Evolutionary conservation across 129 eudicot species (phyloP).

Genomic region (Cynara cardunculus): DNA sequence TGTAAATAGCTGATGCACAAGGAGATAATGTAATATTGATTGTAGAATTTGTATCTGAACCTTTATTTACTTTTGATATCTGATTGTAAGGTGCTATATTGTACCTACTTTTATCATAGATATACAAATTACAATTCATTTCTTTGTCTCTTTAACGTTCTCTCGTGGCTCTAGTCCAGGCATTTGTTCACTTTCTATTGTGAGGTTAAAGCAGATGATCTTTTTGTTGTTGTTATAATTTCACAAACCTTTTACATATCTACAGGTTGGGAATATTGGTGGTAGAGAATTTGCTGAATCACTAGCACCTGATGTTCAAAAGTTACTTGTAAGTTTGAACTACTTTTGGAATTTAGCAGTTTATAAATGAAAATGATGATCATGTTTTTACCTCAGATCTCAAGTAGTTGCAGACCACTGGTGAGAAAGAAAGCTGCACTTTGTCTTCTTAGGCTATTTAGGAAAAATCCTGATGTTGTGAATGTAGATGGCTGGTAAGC

Average conservation of each 20-base stretch:
- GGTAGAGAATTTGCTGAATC: slow-evolving; percentile 98
- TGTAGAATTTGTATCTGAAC: not conserved
- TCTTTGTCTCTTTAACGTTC: not conserved
- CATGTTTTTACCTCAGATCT: slow-evolving; percentile 49
- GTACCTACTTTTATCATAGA: not conserved
- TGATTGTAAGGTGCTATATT: not conserved
- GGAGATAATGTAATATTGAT: not conserved
- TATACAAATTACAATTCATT: not conserved
- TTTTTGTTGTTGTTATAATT: not conserved
- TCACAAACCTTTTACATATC: not conserved
- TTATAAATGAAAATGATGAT: slow-evolving; percentile 22
- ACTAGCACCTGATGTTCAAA: slow-evolving; percentile 97
- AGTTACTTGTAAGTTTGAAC: slow-evolving; percentile 73
- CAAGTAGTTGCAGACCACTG: slow-evolving; percentile 95
- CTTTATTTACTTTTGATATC: not conserved
- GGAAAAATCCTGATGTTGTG: slow-evolving; percentile 94
- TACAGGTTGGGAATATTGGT: slow-evolving; percentile 96
- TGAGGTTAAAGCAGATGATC: not conserved
- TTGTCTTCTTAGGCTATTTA: slow-evolving; percentile 82
- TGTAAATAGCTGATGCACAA: not conserved
- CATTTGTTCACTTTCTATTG: not conserved
- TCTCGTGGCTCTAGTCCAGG: not conserved
- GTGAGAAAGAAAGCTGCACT: slow-evolving; percentile 98
- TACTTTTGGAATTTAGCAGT: not conserved
- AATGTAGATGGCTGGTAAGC: slow-evolving; percentile 92